Conservation (phyloP, 192 early-diverging fungal species). For the Coemansia sp. region DNA sequence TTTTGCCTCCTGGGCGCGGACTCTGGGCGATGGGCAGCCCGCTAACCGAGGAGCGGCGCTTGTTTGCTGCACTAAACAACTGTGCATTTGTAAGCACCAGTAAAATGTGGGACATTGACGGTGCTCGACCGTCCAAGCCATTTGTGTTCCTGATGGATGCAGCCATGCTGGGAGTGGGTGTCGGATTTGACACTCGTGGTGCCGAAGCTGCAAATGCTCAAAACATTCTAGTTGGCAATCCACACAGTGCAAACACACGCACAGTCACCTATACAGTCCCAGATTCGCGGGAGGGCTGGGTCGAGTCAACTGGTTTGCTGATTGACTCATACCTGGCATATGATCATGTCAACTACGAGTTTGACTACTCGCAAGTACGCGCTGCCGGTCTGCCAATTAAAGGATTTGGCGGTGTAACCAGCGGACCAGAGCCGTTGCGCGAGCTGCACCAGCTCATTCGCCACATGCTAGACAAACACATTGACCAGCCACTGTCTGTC, state of each 20-base stretch:
- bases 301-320: constrained; percentile 36
- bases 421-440: constrained; percentile 43
- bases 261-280: constrained; percentile 22
- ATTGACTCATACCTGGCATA: constrained; percentile 49
- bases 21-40: constrained; percentile 58
- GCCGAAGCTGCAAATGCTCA: neutral
- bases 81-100: constrained; percentile 56
- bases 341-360: neutral
- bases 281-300: constrained; percentile 57
- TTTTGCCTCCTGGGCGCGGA: constrained; percentile 54
- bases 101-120: constrained; percentile 44
- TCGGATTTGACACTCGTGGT: constrained; percentile 57
- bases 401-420: constrained; percentile 53
- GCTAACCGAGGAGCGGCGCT: constrained; percentile 45
- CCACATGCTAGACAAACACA: constrained; percentile 10
- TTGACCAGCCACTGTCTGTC: constrained; percentile 9
- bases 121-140: constrained; percentile 20
- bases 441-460: constrained; percentile 40
- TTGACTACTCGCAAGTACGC: constrained; percentile 43
- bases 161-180: constrained; percentile 56
- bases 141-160: constrained; percentile 57
- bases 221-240: neutral
- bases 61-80: constrained; percentile 56
- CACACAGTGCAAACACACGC: neutral
- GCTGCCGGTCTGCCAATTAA: constrained; percentile 38